phyloP scores from a whole-genome alignment of 176 grass and related monocot species.

The Carex cristatella region DNA sequence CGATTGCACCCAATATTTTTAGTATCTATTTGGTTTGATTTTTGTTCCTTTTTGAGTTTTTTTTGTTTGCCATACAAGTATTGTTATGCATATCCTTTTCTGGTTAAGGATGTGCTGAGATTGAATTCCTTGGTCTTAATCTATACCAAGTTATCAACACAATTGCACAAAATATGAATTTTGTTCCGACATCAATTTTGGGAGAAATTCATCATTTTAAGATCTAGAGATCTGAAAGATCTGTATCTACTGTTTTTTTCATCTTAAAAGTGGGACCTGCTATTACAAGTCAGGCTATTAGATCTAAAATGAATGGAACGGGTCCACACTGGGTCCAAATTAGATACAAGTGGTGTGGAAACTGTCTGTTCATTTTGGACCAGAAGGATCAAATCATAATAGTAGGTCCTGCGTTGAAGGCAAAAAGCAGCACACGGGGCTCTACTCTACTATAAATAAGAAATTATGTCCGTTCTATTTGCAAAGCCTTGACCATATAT shows the following conservation, averaged over 20 bases:
- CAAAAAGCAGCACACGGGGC: background rate
- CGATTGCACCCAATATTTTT: background rate
- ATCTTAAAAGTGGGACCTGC: background rate
- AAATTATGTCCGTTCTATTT: background rate
- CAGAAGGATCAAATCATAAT: background rate
- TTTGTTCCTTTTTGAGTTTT: background rate
- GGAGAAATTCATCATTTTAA: background rate
- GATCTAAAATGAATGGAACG: background rate
- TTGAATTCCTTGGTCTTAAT: background rate
- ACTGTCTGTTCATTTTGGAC: background rate
- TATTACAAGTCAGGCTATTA: background rate
- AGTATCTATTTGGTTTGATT: background rate
- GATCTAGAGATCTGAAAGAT: background rate
- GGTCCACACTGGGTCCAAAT: background rate
- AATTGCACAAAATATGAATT: background rate
- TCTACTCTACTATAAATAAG: background rate
- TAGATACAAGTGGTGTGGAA: background rate
- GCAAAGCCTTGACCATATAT: conserved; percentile 52
- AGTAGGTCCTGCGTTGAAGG: background rate
- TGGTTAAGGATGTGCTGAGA: background rate
- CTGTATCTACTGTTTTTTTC: background rate
- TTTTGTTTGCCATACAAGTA: background rate
- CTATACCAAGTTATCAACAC: background rate
- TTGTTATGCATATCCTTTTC: background rate
- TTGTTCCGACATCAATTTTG: background rate